Evolutionary conservation across 805 yeast species (phyloP).

Genomic region (Jamesozyma gamospora): DNA sequence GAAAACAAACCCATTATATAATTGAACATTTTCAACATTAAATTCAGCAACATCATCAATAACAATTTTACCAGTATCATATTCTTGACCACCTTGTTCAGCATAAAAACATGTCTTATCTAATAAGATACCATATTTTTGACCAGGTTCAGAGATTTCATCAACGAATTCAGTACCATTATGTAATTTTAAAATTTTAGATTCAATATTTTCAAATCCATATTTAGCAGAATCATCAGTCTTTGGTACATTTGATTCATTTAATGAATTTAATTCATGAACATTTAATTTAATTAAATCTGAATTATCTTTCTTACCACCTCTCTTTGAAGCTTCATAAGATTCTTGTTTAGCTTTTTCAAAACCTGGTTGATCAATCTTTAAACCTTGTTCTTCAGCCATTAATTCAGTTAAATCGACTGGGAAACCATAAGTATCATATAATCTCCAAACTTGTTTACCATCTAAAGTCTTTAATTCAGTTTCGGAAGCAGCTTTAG

Average conservation of each 20-base stretch:
- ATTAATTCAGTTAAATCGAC: slow-evolving; percentile 93
- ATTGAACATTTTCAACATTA: slow-evolving; percentile 83
- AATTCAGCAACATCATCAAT: slow-evolving; percentile 84
- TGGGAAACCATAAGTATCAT: slow-evolving; percentile 98
- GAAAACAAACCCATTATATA: slow-evolving; percentile 87
- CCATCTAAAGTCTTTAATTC: slow-evolving; percentile 76
- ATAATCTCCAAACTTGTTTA: slow-evolving; percentile 94
- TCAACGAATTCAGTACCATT: slow-evolving; percentile 55
- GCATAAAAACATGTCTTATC: slow-evolving; percentile 95
- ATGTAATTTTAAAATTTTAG: slow-evolving; percentile 63
- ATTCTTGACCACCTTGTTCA: slow-evolving; percentile 99
- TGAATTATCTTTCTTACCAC: slow-evolving; percentile 51
- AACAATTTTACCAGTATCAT: slow-evolving; percentile 86
- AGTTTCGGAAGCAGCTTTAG: slow-evolving; percentile 66
- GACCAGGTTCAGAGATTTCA: slow-evolving; percentile 34
- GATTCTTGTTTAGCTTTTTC: slow-evolving; percentile 85
- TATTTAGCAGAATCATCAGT: slow-evolving; percentile 81
- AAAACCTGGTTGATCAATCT: slow-evolving; percentile 85
- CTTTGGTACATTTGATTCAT: slow-evolving; percentile 51
- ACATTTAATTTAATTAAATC: slow-evolving; percentile 76
- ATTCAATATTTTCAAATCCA: slow-evolving; percentile 55
- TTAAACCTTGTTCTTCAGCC: slow-evolving; percentile 96
- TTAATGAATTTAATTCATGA: slow-evolving; percentile 68
- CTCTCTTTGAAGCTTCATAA: slow-evolving; percentile 90
- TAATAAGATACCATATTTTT: slow-evolving; percentile 69